Percentiles rank a stretch among this genome's conserved stretches.
Evolutionary conservation across 805 yeast genomes (phyloP).

Genomic region (Kodamaea hsintzibuensis): DNA sequence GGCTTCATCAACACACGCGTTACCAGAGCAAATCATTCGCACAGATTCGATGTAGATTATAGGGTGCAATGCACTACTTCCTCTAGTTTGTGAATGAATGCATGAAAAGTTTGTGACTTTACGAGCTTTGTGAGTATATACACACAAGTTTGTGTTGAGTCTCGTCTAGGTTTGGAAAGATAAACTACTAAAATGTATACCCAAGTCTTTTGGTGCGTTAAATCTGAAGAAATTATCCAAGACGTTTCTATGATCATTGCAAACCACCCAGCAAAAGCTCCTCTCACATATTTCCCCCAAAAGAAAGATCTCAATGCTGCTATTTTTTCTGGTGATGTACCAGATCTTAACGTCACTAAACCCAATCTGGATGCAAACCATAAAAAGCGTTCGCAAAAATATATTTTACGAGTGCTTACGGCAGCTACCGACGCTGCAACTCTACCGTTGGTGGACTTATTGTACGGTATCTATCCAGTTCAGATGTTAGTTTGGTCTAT

Average conservation of each 20-base stretch:
- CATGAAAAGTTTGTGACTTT: not conserved
- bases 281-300: not conserved
- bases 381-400: not conserved
- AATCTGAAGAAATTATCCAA: not conserved
- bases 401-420: not conserved
- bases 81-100: not conserved
- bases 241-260: too few relatives aligned
- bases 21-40: not conserved
- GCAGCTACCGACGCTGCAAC: not conserved
- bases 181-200: too few relatives aligned
- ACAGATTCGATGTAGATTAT: not conserved
- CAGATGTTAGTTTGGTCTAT: too few relatives aligned
- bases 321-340: not conserved
- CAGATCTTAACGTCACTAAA: not conserved
- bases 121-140: not conserved
- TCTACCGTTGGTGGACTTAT: too few relatives aligned
- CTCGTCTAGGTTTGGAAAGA: too few relatives aligned
- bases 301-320: not conserved
- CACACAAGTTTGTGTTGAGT: too few relatives aligned
- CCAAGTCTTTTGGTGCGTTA: too few relatives aligned
- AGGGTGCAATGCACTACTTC: not conserved
- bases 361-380: not conserved
- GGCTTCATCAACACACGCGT: not conserved
- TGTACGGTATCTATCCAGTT: too few relatives aligned
- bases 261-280: not conserved